phyloP scores from a whole-genome alignment of 106 monocot genomes.

The Cymbidium sinense region DNA sequence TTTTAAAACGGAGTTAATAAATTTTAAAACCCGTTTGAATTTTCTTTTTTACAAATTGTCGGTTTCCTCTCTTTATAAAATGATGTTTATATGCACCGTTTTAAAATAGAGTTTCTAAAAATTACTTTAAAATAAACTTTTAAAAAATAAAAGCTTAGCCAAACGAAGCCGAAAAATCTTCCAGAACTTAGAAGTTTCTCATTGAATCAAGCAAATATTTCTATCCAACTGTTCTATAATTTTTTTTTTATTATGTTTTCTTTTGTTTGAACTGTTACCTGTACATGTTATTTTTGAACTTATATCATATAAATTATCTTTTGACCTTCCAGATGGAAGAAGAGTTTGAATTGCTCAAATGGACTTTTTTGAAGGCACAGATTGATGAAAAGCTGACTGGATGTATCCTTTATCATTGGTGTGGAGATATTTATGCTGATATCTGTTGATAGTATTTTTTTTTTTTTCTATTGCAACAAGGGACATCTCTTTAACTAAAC shows the following conservation, averaged over 20 bases:
- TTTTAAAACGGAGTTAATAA: too few species aligned
- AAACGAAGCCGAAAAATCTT: too few species aligned
- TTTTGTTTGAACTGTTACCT: background rate
- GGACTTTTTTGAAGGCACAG: constrained; percentile 34
- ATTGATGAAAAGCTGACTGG: constrained; percentile 38
- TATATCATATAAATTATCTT: background rate
- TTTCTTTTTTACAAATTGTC: too few species aligned
- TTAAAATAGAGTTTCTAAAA: too few species aligned
- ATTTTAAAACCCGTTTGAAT: too few species aligned
- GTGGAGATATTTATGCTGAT: background rate
- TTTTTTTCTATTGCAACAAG: background rate
- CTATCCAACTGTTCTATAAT: background rate
- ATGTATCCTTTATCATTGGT: constrained; percentile 71
- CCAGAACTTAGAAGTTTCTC: background rate
- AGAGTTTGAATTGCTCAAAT: constrained; percentile 58
- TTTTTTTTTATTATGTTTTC: background rate
- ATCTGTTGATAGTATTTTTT: background rate
- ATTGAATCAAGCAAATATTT: background rate
- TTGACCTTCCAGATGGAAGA: constrained; percentile 60
- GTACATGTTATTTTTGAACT: background rate
- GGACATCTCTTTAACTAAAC: constrained; percentile 41
- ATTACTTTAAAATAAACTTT: too few species aligned
- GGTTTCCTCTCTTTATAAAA: too few species aligned
- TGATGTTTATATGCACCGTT: too few species aligned
- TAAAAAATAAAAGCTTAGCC: too few species aligned